Conservation (phyloP, 331 rosid species). For the Acacia concinna region DNA sequence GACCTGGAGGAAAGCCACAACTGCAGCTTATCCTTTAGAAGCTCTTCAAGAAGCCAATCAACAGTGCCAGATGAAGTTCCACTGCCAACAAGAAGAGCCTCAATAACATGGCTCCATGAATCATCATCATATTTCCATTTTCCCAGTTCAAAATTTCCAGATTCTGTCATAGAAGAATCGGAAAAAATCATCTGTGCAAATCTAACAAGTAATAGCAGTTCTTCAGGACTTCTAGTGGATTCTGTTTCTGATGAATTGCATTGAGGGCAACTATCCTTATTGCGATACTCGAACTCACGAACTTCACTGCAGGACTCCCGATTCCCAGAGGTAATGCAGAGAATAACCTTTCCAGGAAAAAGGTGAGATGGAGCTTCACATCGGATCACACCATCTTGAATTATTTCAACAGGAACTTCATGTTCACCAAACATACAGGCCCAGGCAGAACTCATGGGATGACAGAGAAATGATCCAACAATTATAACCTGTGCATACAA, state of each 20-base stretch:
- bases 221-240: constrained; percentile 62
- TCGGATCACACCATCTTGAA: constrained; percentile 75
- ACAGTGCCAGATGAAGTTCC: constrained; percentile 66
- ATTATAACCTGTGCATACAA: constrained; percentile 66
- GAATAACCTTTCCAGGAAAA: constrained; percentile 70
- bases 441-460: constrained; percentile 68
- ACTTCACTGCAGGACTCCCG: constrained; percentile 87
- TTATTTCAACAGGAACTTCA: constrained; percentile 80
- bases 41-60: constrained; percentile 83
- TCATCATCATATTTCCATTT: constrained; percentile 56
- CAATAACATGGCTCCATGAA: constrained; percentile 66
- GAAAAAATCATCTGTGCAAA: constrained; percentile 73
- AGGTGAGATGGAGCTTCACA: constrained; percentile 80
- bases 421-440: constrained; percentile 85
- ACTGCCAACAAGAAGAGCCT: constrained; percentile 61
- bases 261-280: constrained; percentile 40
- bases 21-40: constrained; percentile 76
- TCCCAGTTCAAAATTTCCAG: constrained; percentile 34
- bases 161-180: constrained; percentile 44
- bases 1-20: constrained; percentile 70
- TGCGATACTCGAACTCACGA: constrained; percentile 78
- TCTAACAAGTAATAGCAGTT: constrained; percentile 80
- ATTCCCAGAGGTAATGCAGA: constrained; percentile 82
- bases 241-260: constrained; percentile 50
- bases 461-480: constrained; percentile 83